phyloP scores from a whole-genome alignment of 192 early-diverging fungal genomes.

The Podila verticillata region DNA sequence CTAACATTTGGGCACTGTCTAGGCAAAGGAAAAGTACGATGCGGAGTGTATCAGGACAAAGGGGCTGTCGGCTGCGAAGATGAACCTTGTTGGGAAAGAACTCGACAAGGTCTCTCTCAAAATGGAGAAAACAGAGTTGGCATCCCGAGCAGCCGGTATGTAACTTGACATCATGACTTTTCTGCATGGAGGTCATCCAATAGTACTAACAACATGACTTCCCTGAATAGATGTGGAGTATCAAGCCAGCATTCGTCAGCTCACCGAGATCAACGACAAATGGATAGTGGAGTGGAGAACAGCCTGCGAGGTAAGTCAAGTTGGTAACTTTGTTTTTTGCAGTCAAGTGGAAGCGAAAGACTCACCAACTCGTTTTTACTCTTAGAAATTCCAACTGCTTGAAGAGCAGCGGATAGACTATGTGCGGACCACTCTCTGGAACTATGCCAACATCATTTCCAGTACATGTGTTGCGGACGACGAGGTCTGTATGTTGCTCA shows the following conservation, averaged over 20 bases:
- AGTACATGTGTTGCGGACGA: conserved; percentile 74
- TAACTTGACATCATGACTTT: not conserved
- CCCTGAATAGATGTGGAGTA: conserved; percentile 59
- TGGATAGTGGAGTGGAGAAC: conserved; percentile 65
- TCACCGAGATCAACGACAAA: conserved; percentile 55
- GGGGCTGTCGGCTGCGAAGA: conserved; percentile 39
- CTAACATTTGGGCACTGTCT: not conserved
- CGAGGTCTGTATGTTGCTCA: conserved; percentile 54
- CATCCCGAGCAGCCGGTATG: conserved; percentile 49
- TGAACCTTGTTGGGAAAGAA: conserved; percentile 52
- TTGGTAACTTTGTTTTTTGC: not conserved
- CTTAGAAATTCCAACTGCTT: conserved; percentile 67
- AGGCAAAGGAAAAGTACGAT: conserved; percentile 59
- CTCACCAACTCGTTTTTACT: not conserved
- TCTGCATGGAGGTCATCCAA: not conserved
- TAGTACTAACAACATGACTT: not conserved
- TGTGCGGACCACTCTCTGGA: conserved; percentile 70
- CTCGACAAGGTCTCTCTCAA: conserved; percentile 51
- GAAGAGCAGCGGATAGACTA: conserved; percentile 82
- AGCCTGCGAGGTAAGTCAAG: conserved; percentile 62
- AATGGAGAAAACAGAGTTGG: conserved; percentile 55
- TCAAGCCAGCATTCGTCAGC: conserved; percentile 56
- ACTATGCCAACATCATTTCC: conserved; percentile 80
- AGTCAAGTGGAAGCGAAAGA: not conserved
- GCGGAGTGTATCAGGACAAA: conserved; percentile 51